A percentile compares a stretch with the other conserved stretches of the same genome.
Conservation (phyloP, 306 rosid species). For the Albizia julibrissin region DNA sequence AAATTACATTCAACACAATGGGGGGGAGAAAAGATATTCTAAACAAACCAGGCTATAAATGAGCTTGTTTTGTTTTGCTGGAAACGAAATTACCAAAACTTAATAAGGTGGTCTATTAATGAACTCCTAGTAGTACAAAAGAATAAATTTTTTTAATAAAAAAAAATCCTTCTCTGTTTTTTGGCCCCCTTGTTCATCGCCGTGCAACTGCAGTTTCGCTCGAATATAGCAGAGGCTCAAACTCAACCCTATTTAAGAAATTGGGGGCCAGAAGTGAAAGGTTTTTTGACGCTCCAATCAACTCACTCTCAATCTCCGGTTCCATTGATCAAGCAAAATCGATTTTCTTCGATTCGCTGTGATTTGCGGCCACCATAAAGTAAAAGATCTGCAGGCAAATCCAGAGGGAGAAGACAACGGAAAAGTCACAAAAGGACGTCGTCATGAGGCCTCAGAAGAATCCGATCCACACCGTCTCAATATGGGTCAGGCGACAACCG, state of each 20-base stretch:
- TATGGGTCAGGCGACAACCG: slow-evolving; percentile 86
- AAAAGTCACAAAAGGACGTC: not conserved
- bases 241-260: slow-evolving; percentile 5
- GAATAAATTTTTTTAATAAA: not conserved
- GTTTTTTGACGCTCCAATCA: slow-evolving; percentile 2
- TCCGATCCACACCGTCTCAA: slow-evolving; percentile 58
- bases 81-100: not conserved
- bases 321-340: not conserved
- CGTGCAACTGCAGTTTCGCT: not conserved
- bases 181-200: not conserved
- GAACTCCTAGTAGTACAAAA: not conserved
- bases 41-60: not conserved
- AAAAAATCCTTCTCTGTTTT: not conserved
- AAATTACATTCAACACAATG: not conserved
- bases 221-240: not conserved
- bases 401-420: not conserved
- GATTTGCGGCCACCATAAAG: not conserved
- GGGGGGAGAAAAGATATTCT: not conserved
- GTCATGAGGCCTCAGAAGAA: slow-evolving; percentile 58
- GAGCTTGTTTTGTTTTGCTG: not conserved
- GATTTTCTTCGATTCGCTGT: slow-evolving; percentile 1
- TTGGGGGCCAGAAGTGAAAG: not conserved
- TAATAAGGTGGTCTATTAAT: not conserved
- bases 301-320: not conserved
- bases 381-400: slow-evolving; percentile 41